Evolutionary conservation across 441 rosid genomes (phyloP), one percentile per base, ranked within the genome.

Genomic region (Euphorbia corollata): DNA sequence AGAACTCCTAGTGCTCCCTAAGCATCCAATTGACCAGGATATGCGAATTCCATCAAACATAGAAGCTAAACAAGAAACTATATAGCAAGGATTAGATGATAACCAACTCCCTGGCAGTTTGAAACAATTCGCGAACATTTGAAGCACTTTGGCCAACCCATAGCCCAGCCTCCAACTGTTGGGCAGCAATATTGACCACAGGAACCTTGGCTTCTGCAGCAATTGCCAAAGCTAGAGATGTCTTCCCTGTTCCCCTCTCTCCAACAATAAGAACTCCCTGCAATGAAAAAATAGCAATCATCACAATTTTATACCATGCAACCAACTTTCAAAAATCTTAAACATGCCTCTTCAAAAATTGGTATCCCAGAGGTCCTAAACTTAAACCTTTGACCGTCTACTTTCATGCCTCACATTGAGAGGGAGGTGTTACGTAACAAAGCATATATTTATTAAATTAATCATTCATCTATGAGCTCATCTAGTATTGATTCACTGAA

Each of bases 101-200:
- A 74, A 93, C 98, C 96, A 93, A 73, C 75, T 93, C 97, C 79
- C 98, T 87, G 50, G 98, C 98, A 64, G 98, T 86, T 79, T 90
- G 97, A 83, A 93, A 93, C 79, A 93, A 86, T 80, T 93, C 98
- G 78, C 98, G 86, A 77, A 90, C 90, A 81, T 93, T 93, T 9
- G 98, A 89, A 61, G 98, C 98, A 80, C 98, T 86, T 80, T 93
- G 98, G 65, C 98, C 98, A 80, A 93, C 97, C 98, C 97, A 93
- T 41, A 87, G 78, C 50, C 98, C 98, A 77, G 95, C 97, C 84
- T 93, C 98, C 84, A 93, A 79, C 78, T 93, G 92, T 76, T 93
- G 91, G 60, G 98, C 97, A 76, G 82, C 78, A 69, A 93, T 83
- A 54, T 86, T 83, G 62, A 93, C 98, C 78, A 93, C 96, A 36